A percentile compares a stretch with the other conserved stretches of the same genome.
Evolutionary conservation across 306 rosid species (phyloP).

Genomic region (Morella rubra): DNA sequence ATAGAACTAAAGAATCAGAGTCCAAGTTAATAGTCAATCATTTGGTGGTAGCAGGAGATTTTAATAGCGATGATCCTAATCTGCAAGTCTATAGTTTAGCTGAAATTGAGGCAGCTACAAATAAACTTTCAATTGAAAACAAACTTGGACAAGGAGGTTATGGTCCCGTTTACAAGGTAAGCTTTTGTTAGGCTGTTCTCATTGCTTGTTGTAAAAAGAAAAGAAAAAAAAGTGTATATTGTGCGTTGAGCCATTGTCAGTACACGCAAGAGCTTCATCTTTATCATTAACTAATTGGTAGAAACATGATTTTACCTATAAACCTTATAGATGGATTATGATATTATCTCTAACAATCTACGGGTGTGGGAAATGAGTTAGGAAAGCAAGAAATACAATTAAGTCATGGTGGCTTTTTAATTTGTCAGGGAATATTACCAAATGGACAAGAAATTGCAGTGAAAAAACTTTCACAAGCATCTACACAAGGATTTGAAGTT

Average conservation of each 20-base stretch:
- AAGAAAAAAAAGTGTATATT: background rate
- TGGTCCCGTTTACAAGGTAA: too few relatives aligned
- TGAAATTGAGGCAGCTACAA: too few relatives aligned
- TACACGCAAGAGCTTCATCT: background rate
- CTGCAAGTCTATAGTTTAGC: too few relatives aligned
- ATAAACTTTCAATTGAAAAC: too few relatives aligned
- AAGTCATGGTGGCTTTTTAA: background rate
- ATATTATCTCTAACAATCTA: too few relatives aligned
- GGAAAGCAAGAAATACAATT: background rate
- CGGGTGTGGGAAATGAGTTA: background rate
- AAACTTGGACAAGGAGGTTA: too few relatives aligned
- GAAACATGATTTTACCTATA: too few relatives aligned
- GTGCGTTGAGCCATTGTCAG: background rate
- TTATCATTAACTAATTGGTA: background rate
- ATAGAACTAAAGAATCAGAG: too few relatives aligned
- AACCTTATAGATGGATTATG: background rate
- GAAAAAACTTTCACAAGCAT: conserved; percentile 42
- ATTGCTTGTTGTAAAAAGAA: too few relatives aligned
- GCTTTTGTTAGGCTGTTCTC: too few relatives aligned
- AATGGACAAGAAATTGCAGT: conserved; percentile 42
- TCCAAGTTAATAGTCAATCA: too few relatives aligned
- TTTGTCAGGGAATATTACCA: conserved; percentile 32
- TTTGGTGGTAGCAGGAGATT: conserved; percentile 19
- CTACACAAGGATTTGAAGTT: conserved; percentile 50
- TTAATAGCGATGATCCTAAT: conserved; percentile 29